Evolutionary conservation across 352 stramenopile species (phyloP), one percentile per base, ranked within the genome.

Genomic region (Phytophthora tubulina): DNA sequence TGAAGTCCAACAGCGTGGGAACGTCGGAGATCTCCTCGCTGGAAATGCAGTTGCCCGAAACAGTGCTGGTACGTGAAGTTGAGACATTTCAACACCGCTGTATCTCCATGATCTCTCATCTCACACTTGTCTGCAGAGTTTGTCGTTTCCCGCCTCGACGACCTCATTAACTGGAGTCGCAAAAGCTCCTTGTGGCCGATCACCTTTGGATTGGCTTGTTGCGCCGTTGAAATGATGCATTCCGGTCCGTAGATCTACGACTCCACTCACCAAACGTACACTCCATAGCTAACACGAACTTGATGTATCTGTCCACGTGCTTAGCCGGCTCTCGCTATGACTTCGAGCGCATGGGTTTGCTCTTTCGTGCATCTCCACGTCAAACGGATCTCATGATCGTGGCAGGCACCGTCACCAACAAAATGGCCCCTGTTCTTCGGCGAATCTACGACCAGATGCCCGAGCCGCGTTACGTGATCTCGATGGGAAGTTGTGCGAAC

Each of bases 331-430:
- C 84, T 10, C 92, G 97, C 38, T 99, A 99, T 75, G 97, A 99
- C 80, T 97, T 99, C 70, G 97, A 99, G 75, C 92, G 97, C 45
- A 97, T 99, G 68, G 97, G 97, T 32, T 98, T 99, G 92, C 90
- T 99, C 7, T 99, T 99, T 67, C 96, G 98, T 68, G 97, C 96
- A 1, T 93, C 84, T 53, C 91, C 91, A 0, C 90, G 95, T 59
- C 93, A 98, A 75, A 96, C 93, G 3, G 98, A 99, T 82, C 94
- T 99, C 17, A 99, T 99, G 98, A 98, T 99, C 82, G 97, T 99
- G 17, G 97, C 98, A 6, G 98, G 98, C 6, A 99, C 97, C 7
- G 79, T 99, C 31, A 99, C 97, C 60, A 99, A 99, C 88, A 99
- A 99, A 81, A 99, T 99, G 97, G 98, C 97, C 13, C 98, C 98